Evolutionary conservation across 208 protist genomes (phyloP), one percentile per base, ranked within the genome.

Genomic region (Crithidia brevicula): DNA sequence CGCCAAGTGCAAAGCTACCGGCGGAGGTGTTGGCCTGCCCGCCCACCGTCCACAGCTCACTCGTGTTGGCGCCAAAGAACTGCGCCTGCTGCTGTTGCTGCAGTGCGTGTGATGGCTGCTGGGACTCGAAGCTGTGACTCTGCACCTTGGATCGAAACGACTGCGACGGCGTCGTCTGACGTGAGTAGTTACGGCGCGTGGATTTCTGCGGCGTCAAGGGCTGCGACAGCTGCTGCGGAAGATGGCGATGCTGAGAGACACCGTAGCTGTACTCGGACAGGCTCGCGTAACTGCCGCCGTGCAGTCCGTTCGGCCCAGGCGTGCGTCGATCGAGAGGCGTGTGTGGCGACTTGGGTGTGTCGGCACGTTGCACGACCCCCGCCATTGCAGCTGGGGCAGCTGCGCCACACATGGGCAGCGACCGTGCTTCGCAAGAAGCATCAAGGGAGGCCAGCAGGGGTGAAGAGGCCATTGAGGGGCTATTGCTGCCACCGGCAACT

Each of bases 151-250:
- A 67, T 36, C 67, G 67, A 22, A 74, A 74, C 2, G 67, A 74
- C 42, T 67, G 57, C 31, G 59, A 74, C 23, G 67, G 67, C 30
- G 67, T 74, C 8, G 67, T 74, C 51, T 74, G 67, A 18, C 51
- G 67, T 4, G 60, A 70, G 22, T 65, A 42, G 36, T 53, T 62
- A 10, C 75, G 75, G 18, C 67, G 61, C 1, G 73, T 33, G 0
- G 81, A 83, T 54, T 85, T 87, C 52, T 83, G 85, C 34, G 85
- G 85, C 8, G 85, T 87, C 46, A 45, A 50, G 31, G 67, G 63
- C 45, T 66, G 58, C 28, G 73, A 67, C 49, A 71, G 54, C 30
- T 60, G 66, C 13, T 51, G 74, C 9, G 72, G 67, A 38, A 34
- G 56, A 45, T 61, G 66, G 25, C 49, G 72, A 30, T 38, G 61